Percentiles rank a stretch among this genome's conserved stretches.
These are phyloP conservation scores for Umbilicaria muhlenbergii DNA, from an alignment of 495 filamentous ascomycete species.

Conservation along the genomic window DNA sequence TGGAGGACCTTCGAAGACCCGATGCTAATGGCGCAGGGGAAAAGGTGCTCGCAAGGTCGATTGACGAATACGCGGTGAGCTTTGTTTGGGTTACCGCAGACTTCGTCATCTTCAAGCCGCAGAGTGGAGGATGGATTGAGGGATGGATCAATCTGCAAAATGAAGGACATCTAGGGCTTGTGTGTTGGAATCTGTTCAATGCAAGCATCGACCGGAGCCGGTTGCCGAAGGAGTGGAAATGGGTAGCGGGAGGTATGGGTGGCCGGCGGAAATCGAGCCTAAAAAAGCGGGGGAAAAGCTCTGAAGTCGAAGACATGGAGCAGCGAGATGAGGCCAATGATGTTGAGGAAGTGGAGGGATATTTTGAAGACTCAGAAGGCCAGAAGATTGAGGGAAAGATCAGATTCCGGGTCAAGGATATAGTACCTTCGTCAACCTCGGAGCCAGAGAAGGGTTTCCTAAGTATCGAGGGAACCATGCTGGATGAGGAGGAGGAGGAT, in stretches of 20 bases:
- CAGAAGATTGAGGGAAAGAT: conserved; percentile 44
- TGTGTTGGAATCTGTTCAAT: conserved; percentile 63
- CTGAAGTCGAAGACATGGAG: background rate
- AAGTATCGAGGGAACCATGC: conserved; percentile 55
- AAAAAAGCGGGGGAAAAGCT: background rate
- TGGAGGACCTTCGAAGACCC: conserved; percentile 15
- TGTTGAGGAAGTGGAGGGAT: conserved; percentile 28
- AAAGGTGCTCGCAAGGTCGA: conserved; percentile 34
- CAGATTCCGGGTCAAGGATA: conserved; percentile 44
- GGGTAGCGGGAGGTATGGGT: conserved; percentile 23
- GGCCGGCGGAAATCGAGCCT: background rate
- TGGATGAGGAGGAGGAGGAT: conserved; percentile 34
- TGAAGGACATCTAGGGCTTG: conserved; percentile 53
- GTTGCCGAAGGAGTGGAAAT: conserved; percentile 53
- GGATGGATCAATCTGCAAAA: conserved; percentile 58
- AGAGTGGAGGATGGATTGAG: conserved; percentile 39
- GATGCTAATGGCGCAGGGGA: conserved; percentile 16
- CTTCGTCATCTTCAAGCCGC: conserved; percentile 53
- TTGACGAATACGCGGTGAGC: conserved; percentile 52
- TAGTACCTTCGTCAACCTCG: conserved; percentile 41
- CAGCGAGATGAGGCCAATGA: conserved; percentile 20
- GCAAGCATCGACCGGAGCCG: conserved; percentile 50
- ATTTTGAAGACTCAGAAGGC: conserved; percentile 47
- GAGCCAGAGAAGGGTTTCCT: conserved; percentile 45
- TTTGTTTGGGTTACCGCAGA: conserved; percentile 61